A percentile compares a stretch with the other conserved stretches of the same genome.
These are phyloP conservation scores for Cardiospermum halicacabum DNA, from an alignment of 345 rosid genomes.

Conservation along the genomic window DNA sequence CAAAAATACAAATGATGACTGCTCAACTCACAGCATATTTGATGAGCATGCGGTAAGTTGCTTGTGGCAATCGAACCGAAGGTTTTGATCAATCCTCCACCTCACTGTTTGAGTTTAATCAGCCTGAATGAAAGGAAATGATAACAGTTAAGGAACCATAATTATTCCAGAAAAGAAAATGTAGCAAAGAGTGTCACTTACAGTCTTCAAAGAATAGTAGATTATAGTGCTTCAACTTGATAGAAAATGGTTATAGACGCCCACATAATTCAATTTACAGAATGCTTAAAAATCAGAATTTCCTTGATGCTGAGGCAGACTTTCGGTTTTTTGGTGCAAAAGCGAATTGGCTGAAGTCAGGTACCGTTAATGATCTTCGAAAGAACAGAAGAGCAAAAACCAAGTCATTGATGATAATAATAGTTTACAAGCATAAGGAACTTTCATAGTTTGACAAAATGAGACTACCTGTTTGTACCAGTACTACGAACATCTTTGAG, in stretches of 20 bases:
- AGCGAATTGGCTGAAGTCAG: slow-evolving; percentile 61
- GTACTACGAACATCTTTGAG: slow-evolving; percentile 57
- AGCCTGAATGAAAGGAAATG: slow-evolving; percentile 6
- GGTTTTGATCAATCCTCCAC: not conserved
- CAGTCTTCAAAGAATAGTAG: not conserved
- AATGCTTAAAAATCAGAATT: slow-evolving; percentile 27
- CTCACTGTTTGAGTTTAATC: not conserved
- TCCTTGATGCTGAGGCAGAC: slow-evolving; percentile 19
- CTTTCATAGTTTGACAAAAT: not conserved
- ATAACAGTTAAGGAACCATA: not conserved
- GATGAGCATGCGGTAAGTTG: not conserved
- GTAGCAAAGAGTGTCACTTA: not conserved
- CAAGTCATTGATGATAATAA: slow-evolving; percentile 2
- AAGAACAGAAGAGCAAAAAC: slow-evolving; percentile 5
- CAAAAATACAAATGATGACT: not conserved
- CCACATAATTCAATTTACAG: slow-evolving; percentile 10
- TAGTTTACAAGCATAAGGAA: not conserved
- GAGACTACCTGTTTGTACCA: slow-evolving; percentile 41
- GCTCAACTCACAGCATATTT: slow-evolving; percentile 15
- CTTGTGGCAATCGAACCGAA: slow-evolving; percentile 1
- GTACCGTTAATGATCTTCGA: slow-evolving; percentile 41
- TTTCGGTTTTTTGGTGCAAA: slow-evolving; percentile 39
- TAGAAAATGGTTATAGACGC: slow-evolving; percentile 6
- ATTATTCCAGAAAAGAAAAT: not conserved
- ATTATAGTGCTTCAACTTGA: not conserved